phyloP scores from a whole-genome alignment of 495 filamentous ascomycete genomes.

The Antarctomyces pellizariae region DNA sequence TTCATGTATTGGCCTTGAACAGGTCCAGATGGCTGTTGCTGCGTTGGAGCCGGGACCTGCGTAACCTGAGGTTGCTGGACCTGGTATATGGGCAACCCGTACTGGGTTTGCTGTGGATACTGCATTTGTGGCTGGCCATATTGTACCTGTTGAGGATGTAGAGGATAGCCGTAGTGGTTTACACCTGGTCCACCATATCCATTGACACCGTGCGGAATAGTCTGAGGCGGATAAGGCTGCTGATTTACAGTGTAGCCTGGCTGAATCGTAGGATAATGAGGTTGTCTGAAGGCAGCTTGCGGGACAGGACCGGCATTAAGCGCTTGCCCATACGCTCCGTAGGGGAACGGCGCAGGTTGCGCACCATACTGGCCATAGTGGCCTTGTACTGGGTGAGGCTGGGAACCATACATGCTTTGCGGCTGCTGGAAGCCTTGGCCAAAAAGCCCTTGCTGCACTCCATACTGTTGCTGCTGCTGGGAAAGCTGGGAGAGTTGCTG shows the following conservation, averaged over 20 bases:
- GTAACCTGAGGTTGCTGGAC: too few species aligned
- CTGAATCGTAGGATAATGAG: neutral
- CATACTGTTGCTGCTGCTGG: constrained; percentile 4
- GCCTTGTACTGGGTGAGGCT: too few species aligned
- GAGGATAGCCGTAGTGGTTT: neutral
- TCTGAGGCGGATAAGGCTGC: constrained; percentile 1
- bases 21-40: too few species aligned
- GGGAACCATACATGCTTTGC: neutral
- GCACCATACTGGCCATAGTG: too few species aligned
- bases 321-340: neutral
- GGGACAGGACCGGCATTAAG: neutral
- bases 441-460: constrained; percentile 2
- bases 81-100: too few species aligned
- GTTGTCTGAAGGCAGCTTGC: neutral
- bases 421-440: constrained; percentile 4
- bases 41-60: too few species aligned
- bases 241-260: neutral
- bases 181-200: neutral
- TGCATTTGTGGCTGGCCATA: too few species aligned
- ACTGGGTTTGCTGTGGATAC: too few species aligned
- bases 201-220: constrained; percentile 1
- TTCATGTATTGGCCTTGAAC: neutral
- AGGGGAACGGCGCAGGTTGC: too few species aligned
- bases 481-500: constrained; percentile 5
- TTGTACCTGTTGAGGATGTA: too few species aligned